Base-by-base conservation (phyloP, 2,329 filamentous ascomycete genomes). In the Monilinia vaccinii-corymbosi region DNA sequence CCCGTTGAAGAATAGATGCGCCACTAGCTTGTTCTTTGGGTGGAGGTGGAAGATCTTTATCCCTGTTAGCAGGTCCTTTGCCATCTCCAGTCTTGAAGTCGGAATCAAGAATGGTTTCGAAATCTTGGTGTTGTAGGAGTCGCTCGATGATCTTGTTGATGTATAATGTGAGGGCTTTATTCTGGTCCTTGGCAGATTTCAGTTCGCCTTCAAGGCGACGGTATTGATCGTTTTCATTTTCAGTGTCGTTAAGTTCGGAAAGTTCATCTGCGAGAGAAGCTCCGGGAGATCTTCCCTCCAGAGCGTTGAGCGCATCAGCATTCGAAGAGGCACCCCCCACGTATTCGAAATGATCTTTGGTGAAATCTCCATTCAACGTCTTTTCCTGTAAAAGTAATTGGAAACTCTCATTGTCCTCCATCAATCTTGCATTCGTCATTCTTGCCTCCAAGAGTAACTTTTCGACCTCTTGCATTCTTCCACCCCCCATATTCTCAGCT, bases 91-190 rank as follows among this genome's bases (percentile, higher is more conserved):
- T 73, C 71, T 85, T 84, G 65, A 78, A 76, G 60, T 87, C 83
- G 56, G 83, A 83, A 72, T 96, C 91, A 45, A 97, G 80, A 62
- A 97, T 96, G 63, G 90, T 86, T 75, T 99, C 93, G 67, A 96
- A 97, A 67, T 96, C 92, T 70, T 96, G 89, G 75, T 97, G 89
- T 71, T 96, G 89, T 63, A 99, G 81, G 48, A 99, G 83, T 60
- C 94, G 88, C 73, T 94, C 94, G 72, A 99, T 96, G 73, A 99
- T 97, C 77, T 94, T 96, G 82, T 97, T 96, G 78, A 99, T 97
- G 77, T 99, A 99, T 65, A 97, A 79, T 28, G 91, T 96, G 68
- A 99, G 79, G 34, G 94, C 94, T 78, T 97, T 97, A 79, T 99
- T 97, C 77, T 96, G 87, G 72, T 96, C 93, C 76, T 89, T 93